Percentiles rank a stretch among this genome's conserved stretches.
Conservation (phyloP, 345 rosid genomes). For the Heritiera littoralis region DNA sequence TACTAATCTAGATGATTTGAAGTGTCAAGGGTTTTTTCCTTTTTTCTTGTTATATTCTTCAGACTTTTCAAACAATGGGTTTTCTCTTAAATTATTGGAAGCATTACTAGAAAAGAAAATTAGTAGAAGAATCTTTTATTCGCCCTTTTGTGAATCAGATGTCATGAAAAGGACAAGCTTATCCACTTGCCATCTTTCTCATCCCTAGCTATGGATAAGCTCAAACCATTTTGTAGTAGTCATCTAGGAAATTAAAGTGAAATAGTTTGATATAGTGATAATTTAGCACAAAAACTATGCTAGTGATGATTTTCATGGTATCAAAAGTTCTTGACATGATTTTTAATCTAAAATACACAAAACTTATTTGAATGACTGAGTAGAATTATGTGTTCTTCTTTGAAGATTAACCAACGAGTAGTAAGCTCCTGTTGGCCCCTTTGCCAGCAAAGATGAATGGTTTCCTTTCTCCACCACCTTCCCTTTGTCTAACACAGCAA, state of each 20-base stretch:
- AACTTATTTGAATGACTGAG: neutral
- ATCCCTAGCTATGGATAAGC: neutral
- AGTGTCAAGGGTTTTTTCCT: neutral
- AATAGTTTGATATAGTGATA: no score
- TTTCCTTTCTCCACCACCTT: conserved; percentile 60
- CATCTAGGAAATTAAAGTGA: no score
- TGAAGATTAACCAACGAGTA: conserved; percentile 60
- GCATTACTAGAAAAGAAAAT: neutral
- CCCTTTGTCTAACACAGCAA: conserved; percentile 67
- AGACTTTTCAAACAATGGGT: neutral
- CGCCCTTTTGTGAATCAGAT: neutral
- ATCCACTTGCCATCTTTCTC: neutral
- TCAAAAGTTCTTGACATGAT: neutral
- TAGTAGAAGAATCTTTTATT: neutral
- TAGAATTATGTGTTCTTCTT: conserved; percentile 13
- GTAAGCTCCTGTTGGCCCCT: conserved; percentile 51
- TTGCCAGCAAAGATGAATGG: conserved; percentile 52
- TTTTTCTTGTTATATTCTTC: neutral
- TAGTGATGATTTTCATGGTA: neutral
- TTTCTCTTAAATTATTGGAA: neutral
- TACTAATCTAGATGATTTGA: no score
- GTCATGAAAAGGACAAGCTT: neutral
- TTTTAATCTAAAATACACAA: neutral
- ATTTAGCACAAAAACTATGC: no score
- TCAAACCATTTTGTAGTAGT: neutral